A percentile compares a stretch with the other conserved stretches of the same genome.
Evolutionary conservation across 495 filamentous ascomycete genomes (phyloP).

Genomic region (Neurospora sp.): DNA sequence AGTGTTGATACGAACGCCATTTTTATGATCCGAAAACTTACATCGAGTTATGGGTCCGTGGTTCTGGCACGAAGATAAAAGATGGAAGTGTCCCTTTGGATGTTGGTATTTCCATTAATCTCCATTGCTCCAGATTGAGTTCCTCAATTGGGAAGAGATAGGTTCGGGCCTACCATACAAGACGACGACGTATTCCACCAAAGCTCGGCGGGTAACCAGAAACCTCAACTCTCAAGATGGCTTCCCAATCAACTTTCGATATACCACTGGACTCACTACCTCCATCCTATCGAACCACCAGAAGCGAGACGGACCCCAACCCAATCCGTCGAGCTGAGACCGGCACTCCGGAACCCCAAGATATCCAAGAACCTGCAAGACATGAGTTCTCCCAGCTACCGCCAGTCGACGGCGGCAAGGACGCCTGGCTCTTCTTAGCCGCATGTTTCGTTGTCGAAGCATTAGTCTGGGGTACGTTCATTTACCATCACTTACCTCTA

Average conservation of each 20-base stretch:
- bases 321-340: background rate
- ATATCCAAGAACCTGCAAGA: background rate
- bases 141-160: background rate
- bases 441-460: conserved; percentile 54
- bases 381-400: conserved; percentile 38
- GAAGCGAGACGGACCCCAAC: background rate
- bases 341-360: background rate
- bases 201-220: background rate
- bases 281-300: background rate
- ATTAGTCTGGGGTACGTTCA: conserved; percentile 54
- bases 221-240: background rate
- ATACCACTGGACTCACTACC: background rate
- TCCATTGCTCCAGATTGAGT: background rate
- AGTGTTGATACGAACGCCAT: background rate
- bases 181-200: background rate
- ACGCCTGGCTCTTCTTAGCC: conserved; percentile 55
- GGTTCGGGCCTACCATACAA: background rate
- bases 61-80: background rate
- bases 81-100: background rate
- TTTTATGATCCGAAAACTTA: background rate
- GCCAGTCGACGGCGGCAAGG: conserved; percentile 47
- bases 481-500: background rate
- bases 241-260: background rate
- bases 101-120: background rate
- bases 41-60: background rate